Evolutionary conservation across 1,284 basidiomycete species (phyloP).

Genomic region (Ustilago loliicola): DNA sequence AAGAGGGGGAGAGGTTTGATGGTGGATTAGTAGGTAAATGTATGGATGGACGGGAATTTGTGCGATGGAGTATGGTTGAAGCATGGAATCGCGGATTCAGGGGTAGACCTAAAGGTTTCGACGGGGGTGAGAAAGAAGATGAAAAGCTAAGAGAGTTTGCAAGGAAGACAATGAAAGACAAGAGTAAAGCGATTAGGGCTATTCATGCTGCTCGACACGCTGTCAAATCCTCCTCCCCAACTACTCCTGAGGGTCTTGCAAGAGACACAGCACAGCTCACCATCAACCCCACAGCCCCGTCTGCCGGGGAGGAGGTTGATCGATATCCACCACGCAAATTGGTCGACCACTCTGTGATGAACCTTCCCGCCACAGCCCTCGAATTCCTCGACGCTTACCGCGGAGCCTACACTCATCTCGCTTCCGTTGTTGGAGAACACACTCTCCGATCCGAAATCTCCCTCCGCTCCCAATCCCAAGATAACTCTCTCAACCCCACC

Average conservation of each 20-base stretch:
- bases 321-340: slow-evolving; percentile 31
- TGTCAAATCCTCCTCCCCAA: not conserved
- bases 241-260: not conserved
- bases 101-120: slow-evolving; percentile 35
- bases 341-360: slow-evolving; percentile 91
- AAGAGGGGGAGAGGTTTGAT: slow-evolving; percentile 20
- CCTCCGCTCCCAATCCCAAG: slow-evolving; percentile 5
- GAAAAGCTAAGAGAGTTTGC: slow-evolving; percentile 22
- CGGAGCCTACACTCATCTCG: slow-evolving; percentile 76
- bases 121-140: slow-evolving; percentile 29
- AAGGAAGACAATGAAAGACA: slow-evolving; percentile 30
- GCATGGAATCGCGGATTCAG: slow-evolving; percentile 53
- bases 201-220: slow-evolving; percentile 17
- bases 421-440: slow-evolving; percentile 71
- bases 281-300: not conserved
- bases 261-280: not conserved
- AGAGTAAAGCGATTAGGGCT: slow-evolving; percentile 15
- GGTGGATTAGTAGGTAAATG: slow-evolving; percentile 42
- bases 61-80: slow-evolving; percentile 37
- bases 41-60: slow-evolving; percentile 62
- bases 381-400: slow-evolving; percentile 89
- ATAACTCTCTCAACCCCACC: slow-evolving; percentile 70
- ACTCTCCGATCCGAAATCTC: slow-evolving; percentile 45
- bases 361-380: slow-evolving; percentile 91
- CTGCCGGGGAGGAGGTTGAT: not conserved